These are phyloP conservation scores for Globisporangium cederbergense DNA, from an alignment of 352 stramenopile species.

Conservation along the genomic window DNA sequence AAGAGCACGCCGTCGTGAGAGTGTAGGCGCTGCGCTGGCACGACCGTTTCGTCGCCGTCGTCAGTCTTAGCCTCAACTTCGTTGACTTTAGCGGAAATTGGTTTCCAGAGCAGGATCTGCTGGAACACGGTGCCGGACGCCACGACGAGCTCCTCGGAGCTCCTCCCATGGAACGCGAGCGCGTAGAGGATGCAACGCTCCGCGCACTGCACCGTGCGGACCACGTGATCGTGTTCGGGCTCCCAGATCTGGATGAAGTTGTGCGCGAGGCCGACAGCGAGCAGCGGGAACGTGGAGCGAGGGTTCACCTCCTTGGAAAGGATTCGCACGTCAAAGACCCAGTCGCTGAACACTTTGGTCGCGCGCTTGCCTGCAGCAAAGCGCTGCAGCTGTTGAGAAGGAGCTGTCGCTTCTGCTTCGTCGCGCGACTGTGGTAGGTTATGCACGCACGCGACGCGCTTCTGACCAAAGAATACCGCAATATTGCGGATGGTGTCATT, in stretches of 20 bases:
- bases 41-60: conserved; percentile 12
- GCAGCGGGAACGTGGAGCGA: conserved; percentile 23
- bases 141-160: conserved; percentile 52
- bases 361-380: conserved; percentile 25
- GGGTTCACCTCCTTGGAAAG: conserved; percentile 26
- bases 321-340: conserved; percentile 80
- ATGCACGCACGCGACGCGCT: conserved; percentile 56
- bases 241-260: conserved; percentile 86
- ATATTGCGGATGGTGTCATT: conserved; percentile 15
- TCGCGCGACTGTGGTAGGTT: conserved; percentile 41
- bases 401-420: conserved; percentile 8
- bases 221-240: conserved; percentile 29
- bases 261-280: conserved; percentile 76
- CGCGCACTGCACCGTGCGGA: conserved; percentile 62
- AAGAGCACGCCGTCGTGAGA: conserved; percentile 85
- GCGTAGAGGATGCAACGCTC: conserved; percentile 85
- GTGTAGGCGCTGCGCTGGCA: conserved; percentile 60
- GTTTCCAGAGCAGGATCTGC: conserved; percentile 81
- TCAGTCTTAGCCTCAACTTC: conserved; percentile 6
- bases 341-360: conserved; percentile 71
- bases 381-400: conserved; percentile 17
- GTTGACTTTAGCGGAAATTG: conserved; percentile 14
- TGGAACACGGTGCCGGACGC: conserved; percentile 85
- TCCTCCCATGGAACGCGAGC: conserved; percentile 72
- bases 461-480: conserved; percentile 79